Conservation (phyloP, 2,329 filamentous ascomycete species). For the Ophiostoma sp. region DNA sequence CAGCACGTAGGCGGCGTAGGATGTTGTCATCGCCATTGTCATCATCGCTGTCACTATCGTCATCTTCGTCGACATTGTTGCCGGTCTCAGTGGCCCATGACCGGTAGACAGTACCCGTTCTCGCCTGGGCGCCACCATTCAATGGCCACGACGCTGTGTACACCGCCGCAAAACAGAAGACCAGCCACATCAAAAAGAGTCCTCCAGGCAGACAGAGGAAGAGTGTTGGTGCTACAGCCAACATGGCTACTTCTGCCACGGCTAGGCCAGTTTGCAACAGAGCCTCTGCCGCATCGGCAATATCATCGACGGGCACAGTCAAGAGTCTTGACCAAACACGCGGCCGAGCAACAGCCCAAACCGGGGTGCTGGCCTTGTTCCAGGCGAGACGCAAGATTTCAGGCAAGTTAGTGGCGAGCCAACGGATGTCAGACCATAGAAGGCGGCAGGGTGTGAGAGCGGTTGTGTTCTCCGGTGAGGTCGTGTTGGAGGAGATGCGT, state of each 20-base stretch:
- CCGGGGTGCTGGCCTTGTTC: background rate
- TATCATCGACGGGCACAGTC: conserved; percentile 37
- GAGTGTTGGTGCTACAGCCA: conserved; percentile 34
- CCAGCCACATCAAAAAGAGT: conserved; percentile 36
- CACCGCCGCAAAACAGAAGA: conserved; percentile 31
- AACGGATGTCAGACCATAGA: conserved; percentile 22
- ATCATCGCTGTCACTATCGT: background rate
- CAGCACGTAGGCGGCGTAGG: conserved; percentile 31
- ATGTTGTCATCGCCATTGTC: conserved; percentile 24
- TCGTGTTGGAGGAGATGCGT: conserved; percentile 9
- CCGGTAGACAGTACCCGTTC: background rate
- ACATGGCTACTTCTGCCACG: conserved; percentile 33
- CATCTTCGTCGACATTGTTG: background rate
- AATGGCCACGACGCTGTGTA: conserved; percentile 35
- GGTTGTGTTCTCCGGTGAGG: background rate
- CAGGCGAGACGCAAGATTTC: conserved; percentile 8
- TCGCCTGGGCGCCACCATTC: conserved; percentile 30
- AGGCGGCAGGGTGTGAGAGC: background rate
- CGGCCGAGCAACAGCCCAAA: background rate
- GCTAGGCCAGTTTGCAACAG: conserved; percentile 24
- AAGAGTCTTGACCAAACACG: background rate
- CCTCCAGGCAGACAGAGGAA: conserved; percentile 37
- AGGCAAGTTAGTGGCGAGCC: conserved; percentile 7
- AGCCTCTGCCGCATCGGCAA: conserved; percentile 37
- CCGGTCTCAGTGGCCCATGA: conserved; percentile 18